A percentile compares a stretch with the other conserved stretches of the same genome.
These are phyloP conservation scores for Brassica juncea DNA, from an alignment of 345 rosid genomes.

Conservation along the genomic window DNA sequence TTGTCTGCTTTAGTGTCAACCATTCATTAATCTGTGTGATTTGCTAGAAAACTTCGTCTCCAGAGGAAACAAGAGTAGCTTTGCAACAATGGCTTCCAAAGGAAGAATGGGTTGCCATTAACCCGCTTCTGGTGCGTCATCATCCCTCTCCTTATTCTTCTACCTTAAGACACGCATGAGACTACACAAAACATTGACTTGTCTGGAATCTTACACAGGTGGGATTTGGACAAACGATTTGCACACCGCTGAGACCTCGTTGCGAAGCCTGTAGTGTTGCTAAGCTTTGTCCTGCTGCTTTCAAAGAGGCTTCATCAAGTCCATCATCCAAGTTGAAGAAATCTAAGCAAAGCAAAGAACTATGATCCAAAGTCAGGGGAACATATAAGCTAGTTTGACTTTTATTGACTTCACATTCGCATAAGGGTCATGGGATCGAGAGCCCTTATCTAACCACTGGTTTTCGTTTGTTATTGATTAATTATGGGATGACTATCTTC, in stretches of 20 bases:
- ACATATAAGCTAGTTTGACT: not conserved
- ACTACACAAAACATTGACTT: not conserved
- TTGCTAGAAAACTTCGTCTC: constrained; percentile 68
- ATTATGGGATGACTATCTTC: not conserved
- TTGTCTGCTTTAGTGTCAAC: not conserved
- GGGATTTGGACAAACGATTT: constrained; percentile 91
- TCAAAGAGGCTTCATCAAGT: constrained; percentile 66
- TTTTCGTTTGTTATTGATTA: not conserved
- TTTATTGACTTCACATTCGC: not conserved
- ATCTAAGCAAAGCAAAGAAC: constrained; percentile 42
- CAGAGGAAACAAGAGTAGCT: constrained; percentile 91
- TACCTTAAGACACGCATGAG: not conserved
- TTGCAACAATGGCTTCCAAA: constrained; percentile 95
- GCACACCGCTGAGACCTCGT: constrained; percentile 82
- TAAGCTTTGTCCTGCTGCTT: constrained; percentile 85
- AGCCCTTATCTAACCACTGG: not conserved
- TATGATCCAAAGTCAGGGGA: constrained; percentile 17
- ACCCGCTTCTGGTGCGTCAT: constrained; percentile 78
- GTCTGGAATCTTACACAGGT: constrained; percentile 45
- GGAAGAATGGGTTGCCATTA: constrained; percentile 90
- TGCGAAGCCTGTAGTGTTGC: constrained; percentile 64
- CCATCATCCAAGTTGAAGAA: constrained; percentile 61
- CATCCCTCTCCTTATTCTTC: not conserved
- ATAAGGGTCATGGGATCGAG: not conserved
- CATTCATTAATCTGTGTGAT: constrained; percentile 14